phyloP scores from a whole-genome alignment of 2,329 filamentous ascomycete species.

The Xylariaceae sp. region DNA sequence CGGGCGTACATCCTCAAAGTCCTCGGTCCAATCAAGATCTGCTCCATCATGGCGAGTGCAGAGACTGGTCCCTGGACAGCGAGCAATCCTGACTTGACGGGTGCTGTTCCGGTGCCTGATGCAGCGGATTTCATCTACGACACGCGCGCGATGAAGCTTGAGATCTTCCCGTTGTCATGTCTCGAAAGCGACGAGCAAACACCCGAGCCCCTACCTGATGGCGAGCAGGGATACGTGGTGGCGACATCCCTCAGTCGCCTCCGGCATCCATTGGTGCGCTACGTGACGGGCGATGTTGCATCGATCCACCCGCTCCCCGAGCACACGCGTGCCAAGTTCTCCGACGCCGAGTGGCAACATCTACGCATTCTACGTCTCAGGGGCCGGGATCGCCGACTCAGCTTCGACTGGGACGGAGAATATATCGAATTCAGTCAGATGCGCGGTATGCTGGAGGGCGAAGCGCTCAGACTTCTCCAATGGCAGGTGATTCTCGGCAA shows the following conservation, averaged over 20 bases:
- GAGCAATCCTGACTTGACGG: conserved; percentile 30
- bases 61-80: conserved; percentile 40
- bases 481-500: conserved; percentile 39
- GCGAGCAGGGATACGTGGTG: conserved; percentile 36
- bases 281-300: conserved; percentile 39
- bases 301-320: conserved; percentile 36
- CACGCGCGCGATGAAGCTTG: conserved; percentile 33
- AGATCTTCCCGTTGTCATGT: conserved; percentile 32
- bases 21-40: conserved; percentile 34
- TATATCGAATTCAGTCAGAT: conserved; percentile 35
- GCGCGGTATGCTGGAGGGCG: conserved; percentile 16
- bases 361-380: conserved; percentile 35
- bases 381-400: conserved; percentile 40
- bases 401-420: conserved; percentile 38
- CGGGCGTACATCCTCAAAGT: conserved; percentile 29
- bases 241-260: conserved; percentile 40
- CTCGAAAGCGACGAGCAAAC: not conserved
- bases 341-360: conserved; percentile 23
- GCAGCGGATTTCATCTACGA: conserved; percentile 38
- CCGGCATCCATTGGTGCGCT: conserved; percentile 41
- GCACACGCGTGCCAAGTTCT: conserved; percentile 25
- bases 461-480: conserved; percentile 33
- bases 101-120: not conserved
- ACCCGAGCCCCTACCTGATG: conserved; percentile 25
- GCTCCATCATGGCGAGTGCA: conserved; percentile 38